phyloP scores from a whole-genome alignment of 148 eudicot species.

The Rhododendron simsii region DNA sequence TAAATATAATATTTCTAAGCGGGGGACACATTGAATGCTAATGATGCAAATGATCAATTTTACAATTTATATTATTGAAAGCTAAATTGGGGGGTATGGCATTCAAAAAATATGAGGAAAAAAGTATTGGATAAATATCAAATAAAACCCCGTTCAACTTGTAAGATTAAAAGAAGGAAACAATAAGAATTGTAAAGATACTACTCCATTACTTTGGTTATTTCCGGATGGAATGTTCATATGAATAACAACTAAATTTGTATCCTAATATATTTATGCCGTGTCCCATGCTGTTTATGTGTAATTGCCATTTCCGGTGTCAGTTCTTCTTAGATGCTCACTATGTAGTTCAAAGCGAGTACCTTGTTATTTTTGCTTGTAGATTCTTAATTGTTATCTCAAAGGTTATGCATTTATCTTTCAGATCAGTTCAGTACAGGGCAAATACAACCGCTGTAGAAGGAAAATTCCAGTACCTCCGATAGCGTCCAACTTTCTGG shows the following conservation, averaged over 20 bases:
- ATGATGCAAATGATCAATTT: background rate
- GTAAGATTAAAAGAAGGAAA: background rate
- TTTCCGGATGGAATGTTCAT: background rate
- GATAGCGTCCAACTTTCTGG: conserved; percentile 49
- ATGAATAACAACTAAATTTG: background rate
- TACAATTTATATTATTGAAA: background rate
- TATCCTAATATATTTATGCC: background rate
- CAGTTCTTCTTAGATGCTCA: background rate
- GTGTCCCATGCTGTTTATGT: background rate
- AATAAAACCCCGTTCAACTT: background rate
- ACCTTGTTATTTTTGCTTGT: background rate
- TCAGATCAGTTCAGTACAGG: conserved; percentile 13
- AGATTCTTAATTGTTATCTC: conserved; percentile 1
- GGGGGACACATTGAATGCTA: background rate
- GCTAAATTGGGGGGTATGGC: background rate
- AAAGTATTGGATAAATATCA: background rate
- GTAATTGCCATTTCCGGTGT: background rate
- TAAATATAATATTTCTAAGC: background rate
- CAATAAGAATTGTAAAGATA: background rate
- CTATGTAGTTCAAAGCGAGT: background rate
- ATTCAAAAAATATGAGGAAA: background rate
- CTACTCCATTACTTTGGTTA: background rate
- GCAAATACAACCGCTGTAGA: conserved; percentile 57
- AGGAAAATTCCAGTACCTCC: conserved; percentile 27
- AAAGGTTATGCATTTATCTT: background rate